Evolutionary conservation across 2,329 filamentous ascomycete genomes (phyloP).

Genomic region (Aspergillus sp.): DNA sequence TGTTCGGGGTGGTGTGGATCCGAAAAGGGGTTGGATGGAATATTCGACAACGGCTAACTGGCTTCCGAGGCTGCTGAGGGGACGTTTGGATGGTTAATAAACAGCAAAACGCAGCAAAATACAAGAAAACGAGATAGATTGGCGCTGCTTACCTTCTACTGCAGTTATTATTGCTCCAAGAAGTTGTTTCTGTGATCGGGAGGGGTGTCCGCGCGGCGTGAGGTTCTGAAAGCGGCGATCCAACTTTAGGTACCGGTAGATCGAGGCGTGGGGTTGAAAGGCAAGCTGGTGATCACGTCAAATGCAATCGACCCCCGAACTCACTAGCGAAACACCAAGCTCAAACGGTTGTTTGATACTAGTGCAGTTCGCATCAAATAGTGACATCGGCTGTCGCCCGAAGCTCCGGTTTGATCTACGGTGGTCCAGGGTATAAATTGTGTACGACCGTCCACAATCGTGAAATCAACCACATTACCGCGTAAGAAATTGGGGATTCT

Average conservation of each 20-base stretch:
- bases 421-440: too few relatives aligned
- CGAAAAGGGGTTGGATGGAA: constrained; percentile 4
- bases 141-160: constrained; percentile 7
- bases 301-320: neutral
- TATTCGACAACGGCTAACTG: neutral
- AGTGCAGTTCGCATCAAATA: too few relatives aligned
- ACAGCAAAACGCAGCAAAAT: neutral
- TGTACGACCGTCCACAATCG: too few relatives aligned
- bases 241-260: neutral
- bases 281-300: neutral
- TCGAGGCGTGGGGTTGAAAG: constrained; percentile 12
- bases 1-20: neutral
- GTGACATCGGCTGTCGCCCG: too few relatives aligned
- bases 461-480: too few relatives aligned
- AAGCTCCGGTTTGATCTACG: too few relatives aligned
- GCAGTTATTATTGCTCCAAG: neutral
- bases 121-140: neutral
- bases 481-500: too few relatives aligned
- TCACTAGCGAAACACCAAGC: neutral
- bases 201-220: constrained; percentile 7
- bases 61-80: neutral
- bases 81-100: neutral
- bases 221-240: constrained; percentile 19
- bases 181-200: constrained; percentile 12
- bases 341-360: too few relatives aligned